Conservation (phyloP, 1,284 basidiomycete genomes). For the Filobasidium uniguttulatum region DNA sequence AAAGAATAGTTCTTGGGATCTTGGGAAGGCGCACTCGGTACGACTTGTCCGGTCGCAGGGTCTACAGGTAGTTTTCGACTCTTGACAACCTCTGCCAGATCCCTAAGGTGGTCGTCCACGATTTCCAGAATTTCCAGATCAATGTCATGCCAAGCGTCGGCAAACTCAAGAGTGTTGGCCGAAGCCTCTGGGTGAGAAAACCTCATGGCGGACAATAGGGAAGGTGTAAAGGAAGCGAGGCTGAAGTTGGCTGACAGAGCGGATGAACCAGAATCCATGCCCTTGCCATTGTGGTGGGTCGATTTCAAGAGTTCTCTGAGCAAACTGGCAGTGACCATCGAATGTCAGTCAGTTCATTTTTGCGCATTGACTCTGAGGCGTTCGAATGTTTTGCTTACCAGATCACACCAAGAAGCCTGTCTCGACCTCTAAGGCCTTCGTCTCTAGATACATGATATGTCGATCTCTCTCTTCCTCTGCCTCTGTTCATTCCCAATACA, state of each 20-base stretch:
- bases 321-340: neutral
- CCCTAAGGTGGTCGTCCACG: conserved; percentile 25
- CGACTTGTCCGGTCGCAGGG: neutral
- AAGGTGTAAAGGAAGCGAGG: conserved; percentile 24
- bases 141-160: conserved; percentile 24
- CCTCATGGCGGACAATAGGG: conserved; percentile 22
- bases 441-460: neutral
- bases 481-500: conserved; percentile 5
- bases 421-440: neutral
- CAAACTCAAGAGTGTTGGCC: conserved; percentile 16
- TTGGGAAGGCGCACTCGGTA: no score
- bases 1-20: neutral
- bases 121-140: conserved; percentile 30
- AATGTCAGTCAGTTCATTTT: neutral
- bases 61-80: neutral
- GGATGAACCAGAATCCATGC: neutral
- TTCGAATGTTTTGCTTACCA: neutral
- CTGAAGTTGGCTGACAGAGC: conserved; percentile 14
- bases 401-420: conserved; percentile 2
- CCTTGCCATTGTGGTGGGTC: conserved; percentile 4
- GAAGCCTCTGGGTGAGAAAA: conserved; percentile 15
- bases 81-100: conserved; percentile 15
- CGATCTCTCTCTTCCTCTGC: conserved; percentile 1
- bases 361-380: neutral
- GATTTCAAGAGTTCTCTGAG: conserved; percentile 7